Base-by-base conservation (phyloP, 1,284 basidiomycete genomes). In the Apiotrichum veenhuisii region DNA sequence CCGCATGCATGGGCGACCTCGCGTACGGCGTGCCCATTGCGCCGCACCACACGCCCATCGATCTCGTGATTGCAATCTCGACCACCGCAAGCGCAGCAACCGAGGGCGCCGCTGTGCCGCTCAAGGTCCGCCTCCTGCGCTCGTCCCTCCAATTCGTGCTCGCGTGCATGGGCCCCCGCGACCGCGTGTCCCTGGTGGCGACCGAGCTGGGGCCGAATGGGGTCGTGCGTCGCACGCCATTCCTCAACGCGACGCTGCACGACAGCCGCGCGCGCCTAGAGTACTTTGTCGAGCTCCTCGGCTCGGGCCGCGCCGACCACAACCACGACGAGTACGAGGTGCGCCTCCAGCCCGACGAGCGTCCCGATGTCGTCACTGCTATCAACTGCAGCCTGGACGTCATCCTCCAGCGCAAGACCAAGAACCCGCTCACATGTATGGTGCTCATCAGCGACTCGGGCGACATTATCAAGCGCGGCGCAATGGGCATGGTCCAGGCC, bases 401-500 rank as follows among this genome's bases (percentile, higher is more conserved):
- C 27, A 87, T 97, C 18, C 79, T 98, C 27, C 93, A 96, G 72
- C 87, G 95, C 58, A 96, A 95, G 79, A 80, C 85, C 38, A 88
- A 90, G 65, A 97, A 96, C 73, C 85, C 91, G 0, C 78, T 94
- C 17, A 87, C 90, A 0, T 91, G 91, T 20, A 89, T 98, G 85
- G 78, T 97, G 45, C 82, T 98, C 23, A 86, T 98, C 64, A 92
- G 90, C 74, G 95, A 98, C 71, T 87, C 90, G 1, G 81, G 87
- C 7, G 93, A 97, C 69, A 87, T 85, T 62, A 91, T 93, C 14
- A 85, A 90, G 49, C 86, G 92, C n/a, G 89, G 91, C n/a, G 92
- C 97, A 77, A 97, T 98, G 91, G 93, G 98, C 69, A 83, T 98
- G 20, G 91, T 97, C 30, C 87, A 96, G 59, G 93, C 94, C 42